Percentiles rank a stretch among this genome's conserved stretches.
Evolutionary conservation across 2,329 filamentous ascomycete genomes (phyloP).

Genomic region (Karstenula rhodostoma): DNA sequence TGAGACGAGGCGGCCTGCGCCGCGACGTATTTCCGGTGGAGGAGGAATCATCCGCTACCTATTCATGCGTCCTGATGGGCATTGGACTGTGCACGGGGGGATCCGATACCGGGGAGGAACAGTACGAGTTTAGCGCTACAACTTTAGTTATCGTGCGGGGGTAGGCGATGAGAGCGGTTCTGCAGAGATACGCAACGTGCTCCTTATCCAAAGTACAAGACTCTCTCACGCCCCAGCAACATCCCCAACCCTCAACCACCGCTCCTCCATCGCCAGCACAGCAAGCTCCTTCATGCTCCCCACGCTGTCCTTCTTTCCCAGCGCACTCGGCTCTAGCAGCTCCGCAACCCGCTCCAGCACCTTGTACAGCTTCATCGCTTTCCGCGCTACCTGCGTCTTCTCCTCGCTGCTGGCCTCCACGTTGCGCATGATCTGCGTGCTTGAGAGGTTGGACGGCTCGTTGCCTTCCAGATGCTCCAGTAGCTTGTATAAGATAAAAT

Average conservation of each 20-base stretch:
- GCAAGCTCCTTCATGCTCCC: constrained; percentile 46
- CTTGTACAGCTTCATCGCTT: constrained; percentile 49
- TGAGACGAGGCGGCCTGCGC: not conserved
- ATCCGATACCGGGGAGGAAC: too few relatives aligned
- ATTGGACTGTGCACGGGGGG: not conserved
- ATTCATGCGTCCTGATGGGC: too few relatives aligned
- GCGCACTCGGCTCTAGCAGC: constrained; percentile 50
- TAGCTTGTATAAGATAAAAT: constrained; percentile 67
- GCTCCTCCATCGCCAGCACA: constrained; percentile 41
- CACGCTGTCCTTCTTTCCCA: constrained; percentile 33
- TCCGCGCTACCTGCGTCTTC: constrained; percentile 39
- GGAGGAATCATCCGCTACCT: too few relatives aligned
- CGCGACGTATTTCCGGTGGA: not conserved
- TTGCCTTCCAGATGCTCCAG: constrained; percentile 50
- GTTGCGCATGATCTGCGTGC: constrained; percentile 24
- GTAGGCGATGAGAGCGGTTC: too few relatives aligned
- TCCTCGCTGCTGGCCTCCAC: constrained; percentile 23
- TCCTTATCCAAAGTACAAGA: not conserved
- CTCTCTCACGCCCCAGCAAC: constrained; percentile 26
- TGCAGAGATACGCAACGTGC: too few relatives aligned
- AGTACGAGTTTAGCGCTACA: too few relatives aligned
- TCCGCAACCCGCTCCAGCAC: constrained; percentile 47
- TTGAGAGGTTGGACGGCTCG: constrained; percentile 30
- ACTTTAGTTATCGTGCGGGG: too few relatives aligned
- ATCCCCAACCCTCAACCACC: constrained; percentile 47